These are phyloP conservation scores for Cytidiella melzeri DNA, from an alignment of 768 basidiomycete genomes.

Conservation along the genomic window DNA sequence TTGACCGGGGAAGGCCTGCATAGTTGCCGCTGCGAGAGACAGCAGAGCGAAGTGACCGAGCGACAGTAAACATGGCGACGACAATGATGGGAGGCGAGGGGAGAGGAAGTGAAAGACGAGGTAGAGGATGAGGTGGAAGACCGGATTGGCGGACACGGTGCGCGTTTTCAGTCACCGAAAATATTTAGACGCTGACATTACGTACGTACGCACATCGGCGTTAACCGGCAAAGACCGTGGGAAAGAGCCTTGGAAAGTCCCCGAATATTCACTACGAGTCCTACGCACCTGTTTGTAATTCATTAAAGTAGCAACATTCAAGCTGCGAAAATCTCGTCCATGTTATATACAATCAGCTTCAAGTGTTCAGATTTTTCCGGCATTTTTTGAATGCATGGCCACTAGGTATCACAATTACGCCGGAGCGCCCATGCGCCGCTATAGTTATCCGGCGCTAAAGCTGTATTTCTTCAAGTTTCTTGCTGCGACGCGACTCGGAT, in stretches of 20 bases:
- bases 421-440: not conserved
- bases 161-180: conserved; percentile 12
- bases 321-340: no score
- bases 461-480: not conserved
- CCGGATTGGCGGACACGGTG: not conserved
- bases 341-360: no score
- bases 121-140: conserved; percentile 10
- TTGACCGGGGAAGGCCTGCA: conserved; percentile 62
- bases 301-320: no score
- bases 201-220: conserved; percentile 12
- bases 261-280: conserved; percentile 6
- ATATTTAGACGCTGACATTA: conserved; percentile 13
- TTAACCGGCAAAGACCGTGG: conserved; percentile 7
- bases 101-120: conserved; percentile 8
- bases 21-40: conserved; percentile 55
- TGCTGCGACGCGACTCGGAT: not conserved
- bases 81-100: conserved; percentile 36
- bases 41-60: conserved; percentile 56
- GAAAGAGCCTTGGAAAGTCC: conserved; percentile 4
- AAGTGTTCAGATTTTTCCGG: no score
- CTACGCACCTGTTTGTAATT: no score
- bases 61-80: conserved; percentile 63
- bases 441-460: not conserved
- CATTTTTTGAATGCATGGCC: no score
- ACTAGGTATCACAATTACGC: no score